A percentile compares a stretch with the other conserved stretches of the same genome.
Evolutionary conservation across 768 basidiomycete species (phyloP).

Genomic region (Lepiota brunneoincarnata): DNA sequence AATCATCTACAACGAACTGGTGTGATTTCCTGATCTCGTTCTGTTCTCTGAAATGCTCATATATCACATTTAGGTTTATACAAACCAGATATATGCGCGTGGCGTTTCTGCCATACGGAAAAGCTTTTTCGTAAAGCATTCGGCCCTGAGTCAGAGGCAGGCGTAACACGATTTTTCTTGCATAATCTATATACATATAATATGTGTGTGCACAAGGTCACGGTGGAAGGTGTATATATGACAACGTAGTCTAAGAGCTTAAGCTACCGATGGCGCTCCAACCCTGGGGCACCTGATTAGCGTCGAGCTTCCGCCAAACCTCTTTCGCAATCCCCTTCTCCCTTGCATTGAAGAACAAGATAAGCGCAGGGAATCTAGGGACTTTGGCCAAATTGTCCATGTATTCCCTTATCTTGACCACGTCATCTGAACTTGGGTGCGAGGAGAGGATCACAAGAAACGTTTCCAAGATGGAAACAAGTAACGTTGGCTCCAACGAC

Average conservation of each 20-base stretch:
- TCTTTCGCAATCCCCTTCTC: conserved; percentile 50
- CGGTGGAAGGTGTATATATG: too few species aligned
- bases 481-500: conserved; percentile 64
- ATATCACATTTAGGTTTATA: conserved; percentile 41
- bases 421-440: conserved; percentile 16
- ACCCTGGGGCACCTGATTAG: conserved; percentile 18
- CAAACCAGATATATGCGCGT: conserved; percentile 84
- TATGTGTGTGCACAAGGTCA: not conserved
- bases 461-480: conserved; percentile 54
- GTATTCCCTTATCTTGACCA: conserved; percentile 37
- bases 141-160: conserved; percentile 30
- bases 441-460: conserved; percentile 34
- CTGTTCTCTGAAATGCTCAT: conserved; percentile 31
- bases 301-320: conserved; percentile 43
- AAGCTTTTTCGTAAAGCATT: conserved; percentile 34
- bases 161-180: conserved; percentile 18
- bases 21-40: conserved; percentile 26
- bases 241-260: not conserved
- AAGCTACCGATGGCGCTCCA: conserved; percentile 23
- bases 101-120: conserved; percentile 85
- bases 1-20: conserved; percentile 93
- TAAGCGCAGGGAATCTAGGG: conserved; percentile 60
- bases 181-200: not conserved
- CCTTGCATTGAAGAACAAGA: conserved; percentile 54
- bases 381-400: conserved; percentile 52